phyloP scores from a whole-genome alignment of 1,284 basidiomycete species.

The Sporisorium exsertum region DNA sequence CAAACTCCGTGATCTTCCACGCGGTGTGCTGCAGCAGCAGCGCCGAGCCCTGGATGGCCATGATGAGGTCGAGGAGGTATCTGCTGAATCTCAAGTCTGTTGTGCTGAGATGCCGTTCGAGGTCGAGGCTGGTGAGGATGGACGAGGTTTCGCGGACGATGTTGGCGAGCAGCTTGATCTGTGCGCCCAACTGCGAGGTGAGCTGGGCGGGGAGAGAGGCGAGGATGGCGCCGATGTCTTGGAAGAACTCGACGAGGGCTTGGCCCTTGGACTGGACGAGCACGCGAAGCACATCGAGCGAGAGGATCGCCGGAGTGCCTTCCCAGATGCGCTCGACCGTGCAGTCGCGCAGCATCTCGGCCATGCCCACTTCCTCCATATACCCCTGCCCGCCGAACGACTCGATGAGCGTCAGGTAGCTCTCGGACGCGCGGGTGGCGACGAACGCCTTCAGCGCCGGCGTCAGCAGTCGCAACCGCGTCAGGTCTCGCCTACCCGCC shows the following conservation, averaged over 20 bases:
- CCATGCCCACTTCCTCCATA: slow-evolving; percentile 78
- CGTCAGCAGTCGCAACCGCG: slow-evolving; percentile 77
- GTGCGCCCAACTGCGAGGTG: not conserved
- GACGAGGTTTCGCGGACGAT: slow-evolving; percentile 10
- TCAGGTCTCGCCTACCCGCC: slow-evolving; percentile 95
- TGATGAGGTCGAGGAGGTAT: slow-evolving; percentile 49
- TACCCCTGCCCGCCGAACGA: slow-evolving; percentile 82
- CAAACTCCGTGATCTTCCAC: slow-evolving; percentile 28
- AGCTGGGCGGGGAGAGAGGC: slow-evolving; percentile 12
- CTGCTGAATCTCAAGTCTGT: slow-evolving; percentile 40
- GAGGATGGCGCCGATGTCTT: slow-evolving; percentile 61
- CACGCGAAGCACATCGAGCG: slow-evolving; percentile 77
- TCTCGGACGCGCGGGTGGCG: slow-evolving; percentile 76
- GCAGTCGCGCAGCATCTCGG: slow-evolving; percentile 74
- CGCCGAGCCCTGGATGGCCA: slow-evolving; percentile 34
- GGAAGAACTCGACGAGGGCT: slow-evolving; percentile 70
- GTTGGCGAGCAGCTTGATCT: slow-evolving; percentile 22
- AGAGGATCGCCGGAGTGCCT: slow-evolving; percentile 75
- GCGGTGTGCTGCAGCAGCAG: slow-evolving; percentile 45
- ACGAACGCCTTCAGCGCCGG: slow-evolving; percentile 80
- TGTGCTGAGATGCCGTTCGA: slow-evolving; percentile 25
- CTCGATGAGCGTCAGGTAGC: slow-evolving; percentile 81
- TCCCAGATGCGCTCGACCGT: slow-evolving; percentile 86
- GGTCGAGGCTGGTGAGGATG: slow-evolving; percentile 16
- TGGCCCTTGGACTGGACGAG: slow-evolving; percentile 70